Conservation (phyloP, 225 moss, liverwort and hornwort genomes). For the Rhytidiadelphus loreus region DNA sequence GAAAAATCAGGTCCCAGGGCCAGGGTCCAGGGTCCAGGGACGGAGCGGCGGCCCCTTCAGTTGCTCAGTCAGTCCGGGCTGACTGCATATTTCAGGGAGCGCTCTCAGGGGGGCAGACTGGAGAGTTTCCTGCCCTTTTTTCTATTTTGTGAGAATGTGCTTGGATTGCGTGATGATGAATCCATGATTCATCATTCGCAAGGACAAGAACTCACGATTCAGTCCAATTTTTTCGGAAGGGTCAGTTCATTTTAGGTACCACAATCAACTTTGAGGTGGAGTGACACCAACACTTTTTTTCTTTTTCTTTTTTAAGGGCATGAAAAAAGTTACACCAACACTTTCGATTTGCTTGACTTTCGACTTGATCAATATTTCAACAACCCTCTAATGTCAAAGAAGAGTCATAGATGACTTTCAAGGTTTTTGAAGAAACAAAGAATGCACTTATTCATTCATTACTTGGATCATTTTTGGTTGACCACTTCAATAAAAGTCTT, state of each 20-base stretch:
- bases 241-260: no score
- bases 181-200: neutral
- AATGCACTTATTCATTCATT: neutral
- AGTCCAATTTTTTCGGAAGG: neutral
- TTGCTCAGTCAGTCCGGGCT: neutral
- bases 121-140: neutral
- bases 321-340: no score
- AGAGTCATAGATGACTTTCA: neutral
- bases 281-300: neutral
- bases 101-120: no score
- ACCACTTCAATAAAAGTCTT: rapidly evolving
- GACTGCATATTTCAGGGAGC: neutral
- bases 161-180: neutral
- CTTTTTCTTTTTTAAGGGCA: rapidly evolving
- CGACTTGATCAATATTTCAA: no score
- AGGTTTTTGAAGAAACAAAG: rapidly evolving
- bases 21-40: neutral
- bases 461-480: neutral
- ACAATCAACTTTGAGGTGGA: neutral
- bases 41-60: neutral
- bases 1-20: neutral
- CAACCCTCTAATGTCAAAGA: neutral
- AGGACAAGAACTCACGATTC: neutral
- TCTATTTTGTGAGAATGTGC: neutral
- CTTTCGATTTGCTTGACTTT: neutral